Conservation (phyloP, 179 eudicot genomes). For the Silene noctiflora region DNA sequence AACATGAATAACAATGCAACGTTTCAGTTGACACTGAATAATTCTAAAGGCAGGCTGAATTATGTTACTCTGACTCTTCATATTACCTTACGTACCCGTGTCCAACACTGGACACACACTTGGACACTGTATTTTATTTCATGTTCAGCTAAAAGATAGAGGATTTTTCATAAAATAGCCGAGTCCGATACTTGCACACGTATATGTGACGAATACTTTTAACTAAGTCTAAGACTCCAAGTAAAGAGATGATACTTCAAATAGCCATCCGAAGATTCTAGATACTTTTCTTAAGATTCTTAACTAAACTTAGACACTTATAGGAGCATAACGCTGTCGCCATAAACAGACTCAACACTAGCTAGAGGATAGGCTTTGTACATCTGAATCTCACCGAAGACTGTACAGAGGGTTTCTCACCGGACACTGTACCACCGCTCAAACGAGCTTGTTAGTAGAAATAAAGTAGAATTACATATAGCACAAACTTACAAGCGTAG, state of each 20-base stretch:
- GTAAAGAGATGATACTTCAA: not conserved
- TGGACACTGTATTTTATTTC: not conserved
- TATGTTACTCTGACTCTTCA: not conserved
- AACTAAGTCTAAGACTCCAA: not conserved
- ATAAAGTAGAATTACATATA: not conserved
- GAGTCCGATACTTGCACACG: not conserved
- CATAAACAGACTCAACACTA: not conserved
- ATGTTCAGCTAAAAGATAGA: not conserved
- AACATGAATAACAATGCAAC: not conserved
- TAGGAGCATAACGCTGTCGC: not conserved
- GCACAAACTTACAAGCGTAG: slow-evolving; percentile 78
- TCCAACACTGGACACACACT: not conserved
- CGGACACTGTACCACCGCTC: too few relatives aligned
- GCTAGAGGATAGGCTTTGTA: not conserved
- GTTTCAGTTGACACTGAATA: not conserved
- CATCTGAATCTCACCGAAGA: not conserved
- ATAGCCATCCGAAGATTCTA: not conserved
- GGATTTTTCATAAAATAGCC: not conserved
- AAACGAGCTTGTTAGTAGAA: not conserved
- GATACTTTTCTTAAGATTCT: not conserved
- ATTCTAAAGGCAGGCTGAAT: not conserved
- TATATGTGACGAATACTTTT: not conserved
- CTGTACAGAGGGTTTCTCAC: not conserved
- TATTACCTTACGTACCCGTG: not conserved
- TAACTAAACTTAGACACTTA: not conserved